Base-by-base conservation (phyloP, 306 rosid genomes). In the Sophora flavescens region DNA sequence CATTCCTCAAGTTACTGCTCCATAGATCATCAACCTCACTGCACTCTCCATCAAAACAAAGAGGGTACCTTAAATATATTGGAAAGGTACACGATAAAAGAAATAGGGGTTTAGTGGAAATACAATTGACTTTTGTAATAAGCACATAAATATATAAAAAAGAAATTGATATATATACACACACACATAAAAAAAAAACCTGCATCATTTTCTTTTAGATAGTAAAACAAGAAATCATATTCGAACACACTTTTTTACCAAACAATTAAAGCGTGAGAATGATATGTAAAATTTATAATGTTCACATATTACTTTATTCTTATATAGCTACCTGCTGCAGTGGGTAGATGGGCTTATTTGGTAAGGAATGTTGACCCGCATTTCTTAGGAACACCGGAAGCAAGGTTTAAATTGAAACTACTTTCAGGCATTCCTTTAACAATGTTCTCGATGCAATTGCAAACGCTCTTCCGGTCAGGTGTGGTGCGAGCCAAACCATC, bases 261-360 rank as follows among this genome's bases (percentile, higher is more conserved):
- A n/a, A n/a, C n/a, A n/a, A n/a, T n/a, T n/a, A n/a, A n/a, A n/a
- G n/a, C n/a, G n/a, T n/a, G n/a, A n/a, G n/a, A n/a, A n/a, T n/a
- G n/a, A n/a, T n/a, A n/a, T n/a, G n/a, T n/a, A n/a, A n/a, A n/a
- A n/a, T n/a, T n/a, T n/a, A n/a, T n/a, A n/a, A n/a, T n/a, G n/a
- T n/a, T n/a, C n/a, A n/a, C n/a, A n/a, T n/a, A n/a, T n/a, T n/a
- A 28, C 1, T 28, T 28, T 28, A 1, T 28, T 2, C 2, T n/a
- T n/a, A n/a, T 28, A 28, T 28, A 28, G 2, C 1, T 28, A 17
- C 83, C 83, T 75, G 74, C 7, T 41, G 66, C 98, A 89, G 74
- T 93, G 77, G 6, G 84, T 84, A 56, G 41, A 16, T 18, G 90
- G 87, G 84, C 90, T 89, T 82, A 93, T 89, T 82, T 72, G 75